Percentiles rank a stretch among this genome's conserved stretches.
Evolutionary conservation across 2,329 filamentous ascomycete genomes (phyloP).

Genomic region (Cordyceps militaris): DNA sequence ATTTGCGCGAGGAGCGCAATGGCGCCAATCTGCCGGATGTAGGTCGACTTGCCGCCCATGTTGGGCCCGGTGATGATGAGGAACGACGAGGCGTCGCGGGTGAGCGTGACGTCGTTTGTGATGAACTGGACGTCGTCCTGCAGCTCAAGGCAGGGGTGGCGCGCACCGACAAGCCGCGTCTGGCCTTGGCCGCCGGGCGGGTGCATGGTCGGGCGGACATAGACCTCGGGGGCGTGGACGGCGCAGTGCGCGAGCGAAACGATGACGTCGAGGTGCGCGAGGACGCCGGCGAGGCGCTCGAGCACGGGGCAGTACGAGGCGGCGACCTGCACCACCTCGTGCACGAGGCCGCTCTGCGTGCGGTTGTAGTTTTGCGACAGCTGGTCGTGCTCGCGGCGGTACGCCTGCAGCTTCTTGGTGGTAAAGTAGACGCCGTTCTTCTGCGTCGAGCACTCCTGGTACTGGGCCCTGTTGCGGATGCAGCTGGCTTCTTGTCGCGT

Average conservation of each 20-base stretch:
- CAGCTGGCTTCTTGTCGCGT: conserved; percentile 86
- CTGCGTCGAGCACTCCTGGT: conserved; percentile 93
- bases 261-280: conserved; percentile 92
- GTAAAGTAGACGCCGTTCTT: conserved; percentile 99
- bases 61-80: conserved; percentile 96
- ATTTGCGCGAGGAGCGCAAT: conserved; percentile 96
- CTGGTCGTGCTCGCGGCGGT: conserved; percentile 88
- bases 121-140: conserved; percentile 99
- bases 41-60: conserved; percentile 98
- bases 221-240: conserved; percentile 85
- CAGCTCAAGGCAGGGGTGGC: conserved; percentile 97
- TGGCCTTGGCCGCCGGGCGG: conserved; percentile 78
- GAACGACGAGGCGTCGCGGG: conserved; percentile 75
- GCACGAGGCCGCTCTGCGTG: conserved; percentile 84
- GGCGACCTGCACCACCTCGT: conserved; percentile 87
- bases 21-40: conserved; percentile 94
- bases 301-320: conserved; percentile 91
- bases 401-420: conserved; percentile 68
- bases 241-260: conserved; percentile 89
- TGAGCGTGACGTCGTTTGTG: conserved; percentile 86
- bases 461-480: conserved; percentile 84
- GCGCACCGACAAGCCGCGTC: conserved; percentile 84
- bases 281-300: conserved; percentile 77
- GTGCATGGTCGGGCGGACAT: conserved; percentile 87
- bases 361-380: conserved; percentile 91